Percentiles rank a stretch among this genome's conserved stretches.
Evolutionary conservation across 176 grass and related monocot genomes (phyloP).

Genomic region (Dactylis glomerata): DNA sequence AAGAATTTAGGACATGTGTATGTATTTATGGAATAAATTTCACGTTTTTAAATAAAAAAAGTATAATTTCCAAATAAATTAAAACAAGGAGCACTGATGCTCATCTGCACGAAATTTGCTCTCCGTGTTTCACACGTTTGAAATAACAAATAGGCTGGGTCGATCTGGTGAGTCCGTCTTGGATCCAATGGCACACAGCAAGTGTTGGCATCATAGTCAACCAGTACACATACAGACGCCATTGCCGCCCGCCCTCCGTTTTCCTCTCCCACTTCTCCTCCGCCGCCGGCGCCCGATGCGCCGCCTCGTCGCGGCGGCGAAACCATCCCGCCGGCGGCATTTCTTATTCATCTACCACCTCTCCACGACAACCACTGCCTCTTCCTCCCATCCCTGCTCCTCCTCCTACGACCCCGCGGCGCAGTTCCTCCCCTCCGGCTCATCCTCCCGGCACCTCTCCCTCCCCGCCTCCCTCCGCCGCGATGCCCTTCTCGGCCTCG

Average conservation of each 20-base stretch:
- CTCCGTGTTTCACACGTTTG: not conserved
- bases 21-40: too few relatives aligned
- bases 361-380: constrained; percentile 10
- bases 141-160: constrained; percentile 23
- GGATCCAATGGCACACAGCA: not conserved
- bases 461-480: constrained; percentile 57
- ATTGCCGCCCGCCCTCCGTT: not conserved
- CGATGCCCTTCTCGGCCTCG: constrained; percentile 41
- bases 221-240: not conserved
- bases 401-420: constrained; percentile 37
- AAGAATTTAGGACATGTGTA: too few relatives aligned
- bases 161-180: not conserved
- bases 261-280: not conserved
- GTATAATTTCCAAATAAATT: too few relatives aligned
- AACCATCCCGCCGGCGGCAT: not conserved
- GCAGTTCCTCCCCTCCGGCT: constrained; percentile 43
- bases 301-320: constrained; percentile 40
- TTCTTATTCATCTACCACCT: not conserved
- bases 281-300: constrained; percentile 30
- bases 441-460: constrained; percentile 33
- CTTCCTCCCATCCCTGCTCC: not conserved
- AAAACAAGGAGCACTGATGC: too few relatives aligned
- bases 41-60: too few relatives aligned
- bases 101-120: too few relatives aligned
- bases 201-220: not conserved